phyloP scores from a whole-genome alignment of 2,329 filamentous ascomycete genomes.

The Pseudogymnoascus destructans region DNA sequence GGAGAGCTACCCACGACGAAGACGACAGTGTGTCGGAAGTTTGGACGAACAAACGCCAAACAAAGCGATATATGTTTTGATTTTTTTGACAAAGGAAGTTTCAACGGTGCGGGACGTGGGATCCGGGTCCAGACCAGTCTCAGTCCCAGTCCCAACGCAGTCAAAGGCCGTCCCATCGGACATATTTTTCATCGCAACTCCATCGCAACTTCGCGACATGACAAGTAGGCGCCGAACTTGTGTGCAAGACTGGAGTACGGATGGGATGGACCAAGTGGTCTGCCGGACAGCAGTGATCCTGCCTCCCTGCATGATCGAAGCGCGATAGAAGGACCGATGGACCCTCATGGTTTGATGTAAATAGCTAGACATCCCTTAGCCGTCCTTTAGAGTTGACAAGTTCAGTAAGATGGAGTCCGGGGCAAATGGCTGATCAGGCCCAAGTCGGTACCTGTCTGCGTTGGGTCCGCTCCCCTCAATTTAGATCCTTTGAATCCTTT shows the following conservation, averaged over 20 bases:
- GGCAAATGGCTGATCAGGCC: constrained; percentile 4
- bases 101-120: neutral
- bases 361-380: neutral
- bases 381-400: constrained; percentile 7
- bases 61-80: neutral
- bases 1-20: neutral
- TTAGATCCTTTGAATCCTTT: neutral
- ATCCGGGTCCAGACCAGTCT: neutral
- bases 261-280: neutral
- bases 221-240: neutral
- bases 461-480: neutral
- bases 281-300: neutral
- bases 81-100: neutral
- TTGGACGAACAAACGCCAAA: neutral
- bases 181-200: neutral
- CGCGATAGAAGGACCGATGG: constrained; percentile 3
- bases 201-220: neutral
- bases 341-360: neutral
- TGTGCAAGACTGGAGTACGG: neutral
- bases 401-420: constrained; percentile 4
- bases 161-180: neutral
- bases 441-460: neutral
- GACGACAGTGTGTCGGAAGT: neutral
- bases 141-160: neutral
- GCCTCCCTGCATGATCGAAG: neutral